These are phyloP conservation scores for Musa balbisiana DNA, from an alignment of 202 grass and related monocot species.

Conservation along the genomic window DNA sequence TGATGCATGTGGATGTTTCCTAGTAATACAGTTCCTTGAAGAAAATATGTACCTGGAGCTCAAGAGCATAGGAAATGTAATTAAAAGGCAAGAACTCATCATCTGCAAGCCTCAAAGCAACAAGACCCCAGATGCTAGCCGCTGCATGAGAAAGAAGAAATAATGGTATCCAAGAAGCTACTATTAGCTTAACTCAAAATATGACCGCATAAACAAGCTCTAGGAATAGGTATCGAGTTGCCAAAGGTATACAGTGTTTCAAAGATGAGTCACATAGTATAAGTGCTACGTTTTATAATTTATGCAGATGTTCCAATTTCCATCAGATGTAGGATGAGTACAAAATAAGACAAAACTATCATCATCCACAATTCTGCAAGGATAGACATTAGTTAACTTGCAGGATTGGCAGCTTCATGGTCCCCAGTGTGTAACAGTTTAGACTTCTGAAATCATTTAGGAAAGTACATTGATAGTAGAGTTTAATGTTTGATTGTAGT, in stretches of 20 bases:
- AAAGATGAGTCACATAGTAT: no score
- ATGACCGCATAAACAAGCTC: background rate
- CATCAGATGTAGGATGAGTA: background rate
- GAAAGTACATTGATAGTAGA: no score
- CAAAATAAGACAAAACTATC: constrained; percentile 12
- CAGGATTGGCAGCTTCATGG: no score
- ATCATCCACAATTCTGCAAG: constrained; percentile 1
- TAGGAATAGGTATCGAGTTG: background rate
- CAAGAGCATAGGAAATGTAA: constrained; percentile 49
- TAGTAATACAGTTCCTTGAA: background rate
- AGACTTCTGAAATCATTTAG: no score
- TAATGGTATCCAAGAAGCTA: background rate
- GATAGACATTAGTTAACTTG: background rate
- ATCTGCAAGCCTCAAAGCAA: constrained; percentile 68
- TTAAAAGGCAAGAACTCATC: constrained; percentile 83
- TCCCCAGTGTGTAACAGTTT: no score
- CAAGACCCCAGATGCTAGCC: constrained; percentile 81
- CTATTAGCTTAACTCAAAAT: background rate
- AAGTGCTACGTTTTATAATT: no score
- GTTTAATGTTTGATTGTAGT: no score
- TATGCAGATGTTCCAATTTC: no score
- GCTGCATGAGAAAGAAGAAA: constrained; percentile 25
- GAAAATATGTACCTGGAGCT: constrained; percentile 46
- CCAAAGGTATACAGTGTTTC: background rate
- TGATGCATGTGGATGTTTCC: no score